Conservation (phyloP, 169 alveolate genomes). For the Babesia caballi region DNA sequence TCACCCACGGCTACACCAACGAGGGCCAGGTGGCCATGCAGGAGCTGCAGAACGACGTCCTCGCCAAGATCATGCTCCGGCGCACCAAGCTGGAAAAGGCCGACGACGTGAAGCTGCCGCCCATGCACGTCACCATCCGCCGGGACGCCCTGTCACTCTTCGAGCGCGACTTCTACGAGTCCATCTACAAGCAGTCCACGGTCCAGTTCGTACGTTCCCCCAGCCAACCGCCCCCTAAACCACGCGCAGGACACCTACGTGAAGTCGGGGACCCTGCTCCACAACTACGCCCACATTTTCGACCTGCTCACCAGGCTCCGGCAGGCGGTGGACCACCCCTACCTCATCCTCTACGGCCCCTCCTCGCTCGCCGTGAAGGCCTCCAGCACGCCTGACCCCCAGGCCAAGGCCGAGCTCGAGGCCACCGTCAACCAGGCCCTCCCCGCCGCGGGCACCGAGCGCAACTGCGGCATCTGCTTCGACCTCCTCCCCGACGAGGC, state of each 20-base stretch:
- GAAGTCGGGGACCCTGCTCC: slow-evolving; percentile 81
- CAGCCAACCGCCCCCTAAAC: not conserved
- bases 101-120: slow-evolving; percentile 81
- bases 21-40: slow-evolving; percentile 78
- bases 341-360: slow-evolving; percentile 82
- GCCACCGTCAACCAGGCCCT: slow-evolving; percentile 50
- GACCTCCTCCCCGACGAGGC: slow-evolving; percentile 59
- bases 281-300: slow-evolving; percentile 88
- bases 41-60: slow-evolving; percentile 65
- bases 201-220: slow-evolving; percentile 56
- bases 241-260: slow-evolving; percentile 74
- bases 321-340: slow-evolving; percentile 91
- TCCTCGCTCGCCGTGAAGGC: slow-evolving; percentile 46
- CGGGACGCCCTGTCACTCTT: slow-evolving; percentile 75
- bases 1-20: slow-evolving; percentile 75
- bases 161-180: slow-evolving; percentile 83
- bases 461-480: slow-evolving; percentile 74
- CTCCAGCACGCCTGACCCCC: slow-evolving; percentile 49
- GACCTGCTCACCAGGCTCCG: slow-evolving; percentile 84
- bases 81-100: slow-evolving; percentile 86
- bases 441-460: slow-evolving; percentile 64
- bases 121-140: slow-evolving; percentile 76
- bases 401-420: slow-evolving; percentile 58
- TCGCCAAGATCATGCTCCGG: slow-evolving; percentile 70
- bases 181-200: slow-evolving; percentile 80